Conservation (phyloP, 73 alveolate genomes). For the Uronychia binucleata region DNA sequence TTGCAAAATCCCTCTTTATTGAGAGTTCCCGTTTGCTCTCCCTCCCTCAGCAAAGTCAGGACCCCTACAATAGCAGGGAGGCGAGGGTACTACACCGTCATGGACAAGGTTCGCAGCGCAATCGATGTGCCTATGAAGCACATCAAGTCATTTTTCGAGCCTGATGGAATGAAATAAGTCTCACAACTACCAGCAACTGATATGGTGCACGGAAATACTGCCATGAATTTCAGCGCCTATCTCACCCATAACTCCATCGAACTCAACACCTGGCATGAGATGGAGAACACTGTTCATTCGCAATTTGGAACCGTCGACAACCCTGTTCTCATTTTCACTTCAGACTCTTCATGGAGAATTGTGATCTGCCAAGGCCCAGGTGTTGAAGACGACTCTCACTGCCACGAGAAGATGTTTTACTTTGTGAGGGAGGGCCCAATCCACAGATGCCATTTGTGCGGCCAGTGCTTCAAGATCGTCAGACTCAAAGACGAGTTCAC, state of each 20-base stretch:
- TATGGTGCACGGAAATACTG: constrained; percentile 56
- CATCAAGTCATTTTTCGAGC: constrained; percentile 46
- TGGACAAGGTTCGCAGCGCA: constrained; percentile 45
- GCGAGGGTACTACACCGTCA: constrained; percentile 44
- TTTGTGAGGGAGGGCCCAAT: constrained; percentile 89
- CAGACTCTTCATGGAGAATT: constrained; percentile 84
- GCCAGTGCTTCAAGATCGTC: constrained; percentile 87
- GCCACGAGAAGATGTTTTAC: constrained; percentile 80
- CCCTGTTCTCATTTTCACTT: constrained; percentile 86
- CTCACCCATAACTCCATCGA: constrained; percentile 57
- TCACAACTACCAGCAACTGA: constrained; percentile 47
- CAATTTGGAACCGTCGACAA: constrained; percentile 91
- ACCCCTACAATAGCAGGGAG: background rate
- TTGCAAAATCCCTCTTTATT: background rate
- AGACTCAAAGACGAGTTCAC: constrained; percentile 82
- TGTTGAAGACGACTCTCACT: constrained; percentile 89
- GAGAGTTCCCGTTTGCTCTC: background rate
- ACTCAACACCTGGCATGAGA: constrained; percentile 64
- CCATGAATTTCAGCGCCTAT: constrained; percentile 56
- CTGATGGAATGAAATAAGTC: constrained; percentile 50
- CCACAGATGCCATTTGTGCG: constrained; percentile 89
- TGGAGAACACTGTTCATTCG: constrained; percentile 57
- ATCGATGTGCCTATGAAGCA: constrained; percentile 44
- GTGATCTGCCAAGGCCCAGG: constrained; percentile 88
- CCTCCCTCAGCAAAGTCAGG: background rate